Evolutionary conservation across 768 basidiomycete genomes (phyloP), one percentile per base, ranked within the genome.

Genomic region (Lactarius sp.): DNA sequence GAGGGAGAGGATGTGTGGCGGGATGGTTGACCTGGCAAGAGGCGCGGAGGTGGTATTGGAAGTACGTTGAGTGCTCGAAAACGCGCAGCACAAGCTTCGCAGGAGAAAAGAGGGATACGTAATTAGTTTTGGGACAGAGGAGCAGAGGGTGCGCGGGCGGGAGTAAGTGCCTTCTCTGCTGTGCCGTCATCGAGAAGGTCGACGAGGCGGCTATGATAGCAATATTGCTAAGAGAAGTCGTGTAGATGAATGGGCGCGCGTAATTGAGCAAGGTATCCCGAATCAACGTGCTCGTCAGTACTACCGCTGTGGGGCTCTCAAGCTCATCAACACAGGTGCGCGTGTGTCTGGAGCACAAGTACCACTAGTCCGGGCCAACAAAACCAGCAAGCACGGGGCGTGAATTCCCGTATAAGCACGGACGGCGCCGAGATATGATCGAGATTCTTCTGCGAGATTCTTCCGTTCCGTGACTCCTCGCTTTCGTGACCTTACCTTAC

Each of bases 201-300:
- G 71, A 87, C 51, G 85, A 83, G 13, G 87, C 81, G 0, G 90
- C 86, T 52, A 93, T 76, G 47, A 95, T 80, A 70, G 85, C 93
- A 13, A 87, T 81, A 68, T 85, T n/a, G 80, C n/a, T n/a, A n/a
- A n/a, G n/a, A 0, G 92, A 83, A 0, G 96, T 98, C 2, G 94
- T 97, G 76, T 94, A 98, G 56, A 98, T 90, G 55, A 98, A 78
- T 2, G 93, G 83, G 82, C 0, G 94, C n/a, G n/a, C 94, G 74
- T 95, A 98, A 72, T 98, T 98, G 67, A 97, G 75, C 22, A 98
- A 77, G 74, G 94, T 97, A 66, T 90, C 84, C 13, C 88, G 85
- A 51, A 96, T 80, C 10, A 91, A 77, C 1, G 81, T 78, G 16
- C 78, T 87, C 16, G 86, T 87, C 42, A 97, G 75, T 6, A 97